Conservation (phyloP, 495 filamentous ascomycete genomes). For the Platismatia glauca region DNA sequence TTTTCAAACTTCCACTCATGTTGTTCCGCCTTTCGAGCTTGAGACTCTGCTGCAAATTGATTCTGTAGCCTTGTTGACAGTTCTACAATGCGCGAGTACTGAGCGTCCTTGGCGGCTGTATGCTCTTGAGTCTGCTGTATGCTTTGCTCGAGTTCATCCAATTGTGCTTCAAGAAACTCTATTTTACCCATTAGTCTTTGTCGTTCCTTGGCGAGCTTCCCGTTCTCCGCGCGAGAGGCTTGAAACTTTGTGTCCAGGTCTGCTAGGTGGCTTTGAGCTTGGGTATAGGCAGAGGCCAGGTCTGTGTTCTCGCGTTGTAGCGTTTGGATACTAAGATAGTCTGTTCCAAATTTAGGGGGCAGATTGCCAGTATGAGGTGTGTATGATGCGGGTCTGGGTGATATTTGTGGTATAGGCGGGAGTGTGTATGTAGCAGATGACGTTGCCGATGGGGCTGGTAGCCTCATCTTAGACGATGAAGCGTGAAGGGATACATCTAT, state of each 20-base stretch:
- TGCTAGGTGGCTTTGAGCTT: constrained; percentile 13
- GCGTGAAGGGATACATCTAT: neutral
- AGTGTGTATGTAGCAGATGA: constrained; percentile 7
- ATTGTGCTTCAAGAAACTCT: constrained; percentile 15
- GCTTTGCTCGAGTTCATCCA: constrained; percentile 11
- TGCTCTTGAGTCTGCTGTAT: constrained; percentile 15
- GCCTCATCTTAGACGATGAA: neutral
- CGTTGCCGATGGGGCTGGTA: neutral
- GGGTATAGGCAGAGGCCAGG: constrained; percentile 9
- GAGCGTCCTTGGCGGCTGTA: constrained; percentile 16
- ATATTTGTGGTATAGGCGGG: constrained; percentile 4
- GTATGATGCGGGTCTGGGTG: neutral
- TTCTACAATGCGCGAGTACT: constrained; percentile 20
- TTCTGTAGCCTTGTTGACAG: constrained; percentile 17
- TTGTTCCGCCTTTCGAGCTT: constrained; percentile 14
- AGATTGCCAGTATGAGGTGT: constrained; percentile 3
- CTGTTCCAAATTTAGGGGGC: neutral
- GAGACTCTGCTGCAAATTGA: constrained; percentile 6
- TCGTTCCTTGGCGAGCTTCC: constrained; percentile 11
- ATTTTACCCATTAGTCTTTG: constrained; percentile 13
- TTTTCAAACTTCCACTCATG: constrained; percentile 17
- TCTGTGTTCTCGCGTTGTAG: constrained; percentile 18
- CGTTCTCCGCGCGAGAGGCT: constrained; percentile 12
- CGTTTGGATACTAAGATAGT: constrained; percentile 6
- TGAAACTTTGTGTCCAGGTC: constrained; percentile 12